Evolutionary conservation across 164 flowering plant species (phyloP).

Genomic region (Malania oleifera): DNA sequence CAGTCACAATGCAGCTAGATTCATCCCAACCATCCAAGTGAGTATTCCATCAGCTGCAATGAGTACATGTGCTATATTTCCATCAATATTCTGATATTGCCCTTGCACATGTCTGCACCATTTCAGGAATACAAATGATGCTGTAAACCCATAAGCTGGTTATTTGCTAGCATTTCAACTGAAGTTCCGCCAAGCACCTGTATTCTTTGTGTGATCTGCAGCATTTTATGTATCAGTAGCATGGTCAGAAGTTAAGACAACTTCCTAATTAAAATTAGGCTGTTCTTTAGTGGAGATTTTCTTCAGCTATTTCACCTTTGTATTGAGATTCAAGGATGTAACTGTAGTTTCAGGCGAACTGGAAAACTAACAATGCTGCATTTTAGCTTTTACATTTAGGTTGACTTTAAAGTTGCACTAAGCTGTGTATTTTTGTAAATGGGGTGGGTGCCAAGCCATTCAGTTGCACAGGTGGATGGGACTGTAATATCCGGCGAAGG

Average conservation of each 20-base stretch:
- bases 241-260: not conserved
- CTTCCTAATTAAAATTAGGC: not conserved
- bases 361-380: too few species aligned
- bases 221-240: not conserved
- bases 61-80: not conserved
- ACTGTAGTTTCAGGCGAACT: too few species aligned
- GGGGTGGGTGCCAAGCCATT: too few species aligned
- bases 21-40: slow-evolving; percentile 62
- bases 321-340: too few species aligned
- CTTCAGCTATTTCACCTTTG: not conserved
- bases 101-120: not conserved
- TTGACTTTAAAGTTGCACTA: too few species aligned
- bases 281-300: not conserved
- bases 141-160: slow-evolving; percentile 9
- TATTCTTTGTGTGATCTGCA: not conserved
- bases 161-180: not conserved
- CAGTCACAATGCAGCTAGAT: slow-evolving; percentile 97
- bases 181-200: not conserved
- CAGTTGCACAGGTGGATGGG: too few species aligned
- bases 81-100: not conserved
- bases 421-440: too few species aligned
- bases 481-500: too few species aligned
- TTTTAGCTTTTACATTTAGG: too few species aligned
- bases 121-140: slow-evolving; percentile 23
- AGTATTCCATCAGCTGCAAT: slow-evolving; percentile 13